Evolutionary conservation across 331 rosid genomes (phyloP), one percentile per base, ranked within the genome.

Genomic region (Acacia concinna): DNA sequence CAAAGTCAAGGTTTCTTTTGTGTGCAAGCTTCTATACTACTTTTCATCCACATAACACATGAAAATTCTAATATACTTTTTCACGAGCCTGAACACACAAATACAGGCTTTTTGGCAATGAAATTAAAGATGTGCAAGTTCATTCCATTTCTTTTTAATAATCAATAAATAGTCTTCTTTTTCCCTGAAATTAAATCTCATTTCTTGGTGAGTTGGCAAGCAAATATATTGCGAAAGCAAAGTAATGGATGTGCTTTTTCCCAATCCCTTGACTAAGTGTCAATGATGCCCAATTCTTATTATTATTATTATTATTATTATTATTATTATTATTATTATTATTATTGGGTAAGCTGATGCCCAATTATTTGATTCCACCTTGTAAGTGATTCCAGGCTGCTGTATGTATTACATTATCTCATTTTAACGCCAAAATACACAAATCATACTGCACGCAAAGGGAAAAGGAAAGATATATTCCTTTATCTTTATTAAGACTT

Each of bases 281-380:
- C 85, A 78, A 38, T 46, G 79, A 90, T 84, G 79, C 88, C 83
- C 85, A 70, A 90, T 84, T 81, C n/a, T n/a, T n/a, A n/a, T n/a
- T n/a, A n/a, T n/a, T n/a, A n/a, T n/a, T n/a, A n/a, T n/a, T n/a
- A n/a, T n/a, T n/a, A n/a, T n/a, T n/a, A n/a, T n/a, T n/a, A n/a
- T n/a, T n/a, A n/a, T n/a, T n/a, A n/a, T n/a, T n/a, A n/a, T n/a
- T n/a, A n/a, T n/a, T n/a, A n/a, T n/a, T n/a, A n/a, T n/a, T n/a
- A n/a, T n/a, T n/a, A n/a, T n/a, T n/a, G n/a, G n/a, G n/a, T n/a
- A n/a, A n/a, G n/a, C 46, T 46, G 79, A 90, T 84, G 79, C 88
- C 83, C 85, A 70, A 90, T 84, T 81, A 85, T 79, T 84, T 18
- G 72, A 59, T 60, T 77, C 66, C 14, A 66, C 34, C 54, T 64